Evolutionary conservation across 805 yeast species (phyloP).

Genomic region (Ascoidea asiatica): DNA sequence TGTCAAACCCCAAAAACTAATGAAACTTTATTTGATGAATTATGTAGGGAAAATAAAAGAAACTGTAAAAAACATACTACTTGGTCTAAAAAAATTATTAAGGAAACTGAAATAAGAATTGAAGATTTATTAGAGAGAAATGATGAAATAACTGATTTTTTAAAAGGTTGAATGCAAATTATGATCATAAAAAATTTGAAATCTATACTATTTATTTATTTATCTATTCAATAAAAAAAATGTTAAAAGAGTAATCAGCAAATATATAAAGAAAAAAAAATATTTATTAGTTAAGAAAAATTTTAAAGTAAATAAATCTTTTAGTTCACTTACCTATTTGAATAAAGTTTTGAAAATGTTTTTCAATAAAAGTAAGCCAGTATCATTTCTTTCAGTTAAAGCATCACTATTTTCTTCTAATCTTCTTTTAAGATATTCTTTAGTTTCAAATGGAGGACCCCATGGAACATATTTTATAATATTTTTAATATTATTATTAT

Average conservation of each 20-base stretch:
- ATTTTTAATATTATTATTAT: constrained; percentile 50
- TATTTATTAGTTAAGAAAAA: too few relatives aligned
- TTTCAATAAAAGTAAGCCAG: constrained; percentile 61
- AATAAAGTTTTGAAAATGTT: constrained; percentile 34
- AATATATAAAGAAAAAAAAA: too few relatives aligned
- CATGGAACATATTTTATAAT: constrained; percentile 92
- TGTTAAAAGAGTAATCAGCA: too few relatives aligned
- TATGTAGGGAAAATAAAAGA: constrained; percentile 37
- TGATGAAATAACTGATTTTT: too few relatives aligned
- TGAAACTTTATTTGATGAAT: not conserved
- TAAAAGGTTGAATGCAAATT: too few relatives aligned
- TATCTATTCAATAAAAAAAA: too few relatives aligned
- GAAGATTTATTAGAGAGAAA: too few relatives aligned
- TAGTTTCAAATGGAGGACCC: constrained; percentile 94
- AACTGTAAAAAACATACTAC: constrained; percentile 44
- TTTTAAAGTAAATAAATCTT: too few relatives aligned
- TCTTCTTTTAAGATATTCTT: constrained; percentile 78
- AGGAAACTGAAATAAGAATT: constrained; percentile 4
- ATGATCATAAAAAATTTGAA: too few relatives aligned
- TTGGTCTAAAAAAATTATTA: constrained; percentile 23
- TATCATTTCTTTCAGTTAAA: constrained; percentile 50
- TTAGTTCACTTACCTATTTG: too few relatives aligned
- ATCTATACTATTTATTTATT: too few relatives aligned
- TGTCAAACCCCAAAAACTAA: constrained; percentile 5
- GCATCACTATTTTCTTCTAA: constrained; percentile 95